Base-by-base conservation (phyloP, 768 basidiomycete species). In the Rhizopogon vesiculosus region DNA sequence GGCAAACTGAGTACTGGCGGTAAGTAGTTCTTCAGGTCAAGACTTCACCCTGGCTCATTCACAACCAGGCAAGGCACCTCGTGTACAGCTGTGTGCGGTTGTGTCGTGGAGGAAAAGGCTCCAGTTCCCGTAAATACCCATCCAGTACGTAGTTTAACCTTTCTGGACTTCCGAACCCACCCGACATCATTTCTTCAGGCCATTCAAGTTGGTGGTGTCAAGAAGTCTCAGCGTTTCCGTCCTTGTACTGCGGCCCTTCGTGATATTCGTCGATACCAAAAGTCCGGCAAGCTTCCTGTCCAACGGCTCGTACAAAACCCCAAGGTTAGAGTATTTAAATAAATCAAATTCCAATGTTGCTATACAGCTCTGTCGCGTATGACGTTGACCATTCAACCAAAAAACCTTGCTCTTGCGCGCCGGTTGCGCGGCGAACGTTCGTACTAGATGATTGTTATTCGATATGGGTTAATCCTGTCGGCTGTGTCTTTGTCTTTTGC, bases 141-240 rank as follows among this genome's bases (percentile, higher is more conserved):
- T 62, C 43, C 61, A 54, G 42, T 55, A 8, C 38, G 18, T 73
- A 4, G 39, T 52, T 57, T 3, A 25, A 25, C 25, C 51, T 57
- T 43, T 45, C 25, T 15, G 52, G 45, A 2, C 1, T 5, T 9
- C n/a, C 12, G 13, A 8, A 28, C 4, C 16, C 35, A 12, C 18
- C 13, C 56, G 13, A 54, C 56, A 56, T 40, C 16, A 13, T 19
- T 56, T 16, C 56, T 55, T 56, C 75, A 78, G 70, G 73, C 84
- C 40, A 82, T 89, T 25, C 25, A 25, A 25, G 25, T 4, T 60
- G 90, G 89, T 77, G 90, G 91, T 80, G 89, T 92, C 60, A 92
- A 93, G 87, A 93, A 93, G 81, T 90, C 89, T 59, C 89, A 92
- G 78, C 82, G 89, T 57, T 91, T 89, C 81, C 76, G 84, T 64